Evolutionary conservation across 495 filamentous ascomycete species (phyloP).

Genomic region (Neurospora sublineolata): DNA sequence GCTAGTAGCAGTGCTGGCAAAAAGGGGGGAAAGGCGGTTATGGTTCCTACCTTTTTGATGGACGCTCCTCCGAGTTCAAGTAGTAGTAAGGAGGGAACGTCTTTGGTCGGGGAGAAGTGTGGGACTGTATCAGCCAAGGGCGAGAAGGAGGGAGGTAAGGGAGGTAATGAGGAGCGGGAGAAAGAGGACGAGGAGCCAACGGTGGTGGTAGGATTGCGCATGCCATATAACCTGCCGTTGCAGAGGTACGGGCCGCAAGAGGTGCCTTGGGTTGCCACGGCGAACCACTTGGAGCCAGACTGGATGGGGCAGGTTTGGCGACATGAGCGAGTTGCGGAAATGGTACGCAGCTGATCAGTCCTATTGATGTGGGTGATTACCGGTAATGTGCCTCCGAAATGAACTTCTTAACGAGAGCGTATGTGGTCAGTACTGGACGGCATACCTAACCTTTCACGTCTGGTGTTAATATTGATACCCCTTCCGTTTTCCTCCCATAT

Average conservation of each 20-base stretch:
- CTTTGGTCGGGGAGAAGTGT: neutral
- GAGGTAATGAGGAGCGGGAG: neutral
- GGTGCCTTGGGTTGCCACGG: conserved; percentile 70
- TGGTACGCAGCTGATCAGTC: neutral
- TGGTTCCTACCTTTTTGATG: conserved; percentile 58
- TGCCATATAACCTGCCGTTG: conserved; percentile 78
- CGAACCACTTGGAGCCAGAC: conserved; percentile 50
- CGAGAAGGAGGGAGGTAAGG: neutral
- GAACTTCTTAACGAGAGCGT: neutral
- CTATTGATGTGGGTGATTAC: neutral
- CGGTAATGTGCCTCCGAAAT: neutral
- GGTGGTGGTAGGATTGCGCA: conserved; percentile 52
- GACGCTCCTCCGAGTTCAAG: conserved; percentile 33
- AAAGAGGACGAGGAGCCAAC: neutral
- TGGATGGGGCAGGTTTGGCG: conserved; percentile 45
- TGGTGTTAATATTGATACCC: neutral
- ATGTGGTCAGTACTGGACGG: neutral
- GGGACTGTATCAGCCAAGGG: neutral
- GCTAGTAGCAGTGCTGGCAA: neutral
- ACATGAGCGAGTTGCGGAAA: neutral
- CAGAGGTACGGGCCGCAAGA: conserved; percentile 50
- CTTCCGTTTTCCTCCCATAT: neutral
- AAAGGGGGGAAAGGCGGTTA: conserved; percentile 27
- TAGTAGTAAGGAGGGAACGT: neutral
- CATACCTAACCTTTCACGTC: neutral